A percentile compares a stretch with the other conserved stretches of the same genome.
Conservation (phyloP, 768 basidiomycete genomes). For the Boletus huronensis region DNA sequence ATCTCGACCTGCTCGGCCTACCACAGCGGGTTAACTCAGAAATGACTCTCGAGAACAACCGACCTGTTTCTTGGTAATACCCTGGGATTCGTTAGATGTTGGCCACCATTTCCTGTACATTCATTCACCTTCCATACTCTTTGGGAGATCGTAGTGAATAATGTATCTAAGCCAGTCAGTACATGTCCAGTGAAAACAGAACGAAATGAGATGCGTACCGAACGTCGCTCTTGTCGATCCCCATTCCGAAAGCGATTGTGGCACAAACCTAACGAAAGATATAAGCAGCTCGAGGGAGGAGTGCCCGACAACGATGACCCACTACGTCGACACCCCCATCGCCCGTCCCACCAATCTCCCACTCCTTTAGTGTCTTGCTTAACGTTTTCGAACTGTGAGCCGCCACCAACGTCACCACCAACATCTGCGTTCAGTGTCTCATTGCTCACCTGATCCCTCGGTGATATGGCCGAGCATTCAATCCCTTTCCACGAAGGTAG, state of each 20-base stretch:
- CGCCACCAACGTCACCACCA: neutral
- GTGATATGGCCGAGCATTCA: conserved; percentile 73
- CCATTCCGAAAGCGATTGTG: conserved; percentile 83
- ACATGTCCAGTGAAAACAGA: neutral
- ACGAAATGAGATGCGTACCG: conserved; percentile 37
- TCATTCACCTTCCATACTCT: conserved; percentile 71
- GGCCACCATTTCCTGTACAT: neutral
- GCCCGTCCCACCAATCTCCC: conserved; percentile 55
- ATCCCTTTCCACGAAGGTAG: conserved; percentile 62
- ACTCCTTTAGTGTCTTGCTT: conserved; percentile 51
- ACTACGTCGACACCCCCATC: conserved; percentile 62
- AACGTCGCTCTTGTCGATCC: conserved; percentile 81
- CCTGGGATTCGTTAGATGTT: conserved; percentile 39
- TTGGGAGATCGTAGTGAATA: conserved; percentile 79
- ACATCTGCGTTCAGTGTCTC: neutral
- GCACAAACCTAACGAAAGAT: conserved; percentile 56
- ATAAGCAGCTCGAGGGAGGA: neutral
- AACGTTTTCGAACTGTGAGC: conserved; percentile 44
- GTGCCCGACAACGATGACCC: conserved; percentile 19
- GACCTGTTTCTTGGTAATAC: conserved; percentile 86
- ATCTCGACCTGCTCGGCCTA: conserved; percentile 79
- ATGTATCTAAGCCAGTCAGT: conserved; percentile 49
- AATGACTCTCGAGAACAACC: conserved; percentile 6
- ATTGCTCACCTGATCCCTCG: conserved; percentile 54
- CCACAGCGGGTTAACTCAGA: conserved; percentile 4